Conservation (phyloP, 345 rosid species). For the Kandelia obovata region DNA sequence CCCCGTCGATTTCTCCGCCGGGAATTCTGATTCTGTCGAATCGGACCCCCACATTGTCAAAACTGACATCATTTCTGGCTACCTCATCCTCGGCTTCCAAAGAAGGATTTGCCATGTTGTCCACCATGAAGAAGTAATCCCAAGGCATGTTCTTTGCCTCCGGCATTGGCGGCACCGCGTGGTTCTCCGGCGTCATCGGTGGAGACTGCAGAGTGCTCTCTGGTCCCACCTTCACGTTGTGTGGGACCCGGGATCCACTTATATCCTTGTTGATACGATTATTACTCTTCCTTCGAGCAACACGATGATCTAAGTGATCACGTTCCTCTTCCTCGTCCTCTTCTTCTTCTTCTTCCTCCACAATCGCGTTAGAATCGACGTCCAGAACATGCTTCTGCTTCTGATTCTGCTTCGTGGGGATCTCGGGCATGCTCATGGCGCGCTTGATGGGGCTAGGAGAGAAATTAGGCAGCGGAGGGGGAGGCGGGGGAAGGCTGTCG, state of each 20-base stretch:
- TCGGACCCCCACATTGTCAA: slow-evolving; percentile 14
- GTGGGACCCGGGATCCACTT: slow-evolving; percentile 22
- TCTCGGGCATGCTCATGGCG: slow-evolving; percentile 60
- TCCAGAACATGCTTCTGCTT: slow-evolving; percentile 18
- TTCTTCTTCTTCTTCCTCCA: slow-evolving; percentile 39
- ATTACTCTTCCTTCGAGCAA: slow-evolving; percentile 16
- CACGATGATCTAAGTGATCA: slow-evolving; percentile 29
- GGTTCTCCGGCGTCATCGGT: slow-evolving; percentile 34
- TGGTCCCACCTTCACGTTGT: slow-evolving; percentile 30
- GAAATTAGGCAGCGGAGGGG: slow-evolving; percentile 75
- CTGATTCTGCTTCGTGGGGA: slow-evolving; percentile 30
- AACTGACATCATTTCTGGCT: neutral
- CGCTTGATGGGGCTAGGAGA: slow-evolving; percentile 81
- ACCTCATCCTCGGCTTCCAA: slow-evolving; percentile 39
- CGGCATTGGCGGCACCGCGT: slow-evolving; percentile 44
- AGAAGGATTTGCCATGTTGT: slow-evolving; percentile 55
- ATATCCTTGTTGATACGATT: slow-evolving; percentile 19
- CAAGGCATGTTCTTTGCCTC: slow-evolving; percentile 27
- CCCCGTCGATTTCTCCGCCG: slow-evolving; percentile 17
- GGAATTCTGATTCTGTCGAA: slow-evolving; percentile 1
- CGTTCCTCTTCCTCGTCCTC: slow-evolving; percentile 54
- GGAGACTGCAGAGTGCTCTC: slow-evolving; percentile 20
- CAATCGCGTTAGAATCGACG: slow-evolving; percentile 40
- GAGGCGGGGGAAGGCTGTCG: slow-evolving; percentile 65
- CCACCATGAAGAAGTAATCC: slow-evolving; percentile 45